A percentile compares a stretch with the other conserved stretches of the same genome.
phyloP scores from a whole-genome alignment of 1,139 yeast genomes.

The Hyphopichia buzzinii region DNA sequence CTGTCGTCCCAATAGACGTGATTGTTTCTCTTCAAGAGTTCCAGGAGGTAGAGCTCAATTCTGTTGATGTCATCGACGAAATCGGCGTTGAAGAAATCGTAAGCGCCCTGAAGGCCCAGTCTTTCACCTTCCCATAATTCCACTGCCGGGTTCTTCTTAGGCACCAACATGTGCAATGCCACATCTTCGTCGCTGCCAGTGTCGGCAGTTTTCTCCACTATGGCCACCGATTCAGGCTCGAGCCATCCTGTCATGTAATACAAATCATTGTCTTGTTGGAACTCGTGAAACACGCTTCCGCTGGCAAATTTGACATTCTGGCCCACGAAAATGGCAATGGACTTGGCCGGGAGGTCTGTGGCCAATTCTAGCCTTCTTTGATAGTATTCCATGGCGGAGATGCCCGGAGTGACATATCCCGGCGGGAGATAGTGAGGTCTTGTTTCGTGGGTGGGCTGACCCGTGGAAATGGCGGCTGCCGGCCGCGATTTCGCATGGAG shows the following conservation, averaged over 20 bases:
- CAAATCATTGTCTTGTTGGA: slow-evolving; percentile 88
- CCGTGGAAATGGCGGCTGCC: slow-evolving; percentile 42
- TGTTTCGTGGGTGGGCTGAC: slow-evolving; percentile 87
- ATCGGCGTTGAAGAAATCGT: slow-evolving; percentile 85
- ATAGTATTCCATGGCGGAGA: slow-evolving; percentile 77
- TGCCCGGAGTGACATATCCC: slow-evolving; percentile 89
- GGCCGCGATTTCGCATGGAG: background rate
- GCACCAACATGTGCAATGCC: slow-evolving; percentile 76
- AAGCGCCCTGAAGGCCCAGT: slow-evolving; percentile 82
- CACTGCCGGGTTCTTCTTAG: slow-evolving; percentile 69
- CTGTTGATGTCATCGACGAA: slow-evolving; percentile 52
- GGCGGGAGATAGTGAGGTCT: slow-evolving; percentile 70
- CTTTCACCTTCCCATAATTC: slow-evolving; percentile 96
- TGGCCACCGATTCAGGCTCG: slow-evolving; percentile 82
- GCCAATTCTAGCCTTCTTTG: slow-evolving; percentile 63
- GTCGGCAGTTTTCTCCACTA: slow-evolving; percentile 60
- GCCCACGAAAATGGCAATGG: slow-evolving; percentile 76
- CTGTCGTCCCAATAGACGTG: slow-evolving; percentile 50
- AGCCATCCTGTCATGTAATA: slow-evolving; percentile 89
- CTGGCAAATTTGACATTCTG: slow-evolving; percentile 73
- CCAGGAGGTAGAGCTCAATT: slow-evolving; percentile 41
- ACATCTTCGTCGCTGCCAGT: slow-evolving; percentile 50
- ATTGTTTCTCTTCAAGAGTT: slow-evolving; percentile 46
- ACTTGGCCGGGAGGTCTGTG: slow-evolving; percentile 54
- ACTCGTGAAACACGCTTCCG: slow-evolving; percentile 86